Conservation (phyloP, 768 basidiomycete genomes). For the Mycena indigotica region DNA sequence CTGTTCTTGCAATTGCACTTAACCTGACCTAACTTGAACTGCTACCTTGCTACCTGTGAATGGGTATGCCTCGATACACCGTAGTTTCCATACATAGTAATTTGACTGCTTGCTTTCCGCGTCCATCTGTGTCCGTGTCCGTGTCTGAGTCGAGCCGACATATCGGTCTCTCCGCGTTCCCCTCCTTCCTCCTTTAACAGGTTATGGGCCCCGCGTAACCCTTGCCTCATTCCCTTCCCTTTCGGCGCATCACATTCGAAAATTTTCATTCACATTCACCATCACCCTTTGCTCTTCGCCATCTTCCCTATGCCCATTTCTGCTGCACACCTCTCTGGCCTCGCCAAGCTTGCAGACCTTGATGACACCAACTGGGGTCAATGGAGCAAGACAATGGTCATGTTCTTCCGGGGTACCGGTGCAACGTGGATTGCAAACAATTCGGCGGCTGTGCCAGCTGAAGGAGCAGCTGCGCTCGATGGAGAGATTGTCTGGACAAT, state of each 20-base stretch:
- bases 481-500: conserved; percentile 11
- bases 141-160: background rate
- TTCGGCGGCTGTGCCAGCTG: background rate
- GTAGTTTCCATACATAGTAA: too few relatives aligned
- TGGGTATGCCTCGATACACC: too few relatives aligned
- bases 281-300: background rate
- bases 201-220: background rate
- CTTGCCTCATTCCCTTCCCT: background rate
- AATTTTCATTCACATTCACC: background rate
- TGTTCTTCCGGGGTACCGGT: conserved; percentile 2
- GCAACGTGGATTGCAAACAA: background rate
- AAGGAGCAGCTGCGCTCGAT: background rate
- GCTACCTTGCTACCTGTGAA: too few relatives aligned
- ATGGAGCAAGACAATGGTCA: background rate
- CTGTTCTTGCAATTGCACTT: too few relatives aligned
- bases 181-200: background rate
- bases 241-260: background rate
- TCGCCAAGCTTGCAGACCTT: background rate
- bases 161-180: background rate
- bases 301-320: background rate
- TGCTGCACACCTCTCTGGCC: background rate
- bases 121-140: background rate
- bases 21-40: too few relatives aligned
- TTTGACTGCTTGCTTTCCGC: background rate
- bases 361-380: background rate